Evolutionary conservation across 257 asterid genomes (phyloP).

Genomic region (Galeopsis tetrahit): DNA sequence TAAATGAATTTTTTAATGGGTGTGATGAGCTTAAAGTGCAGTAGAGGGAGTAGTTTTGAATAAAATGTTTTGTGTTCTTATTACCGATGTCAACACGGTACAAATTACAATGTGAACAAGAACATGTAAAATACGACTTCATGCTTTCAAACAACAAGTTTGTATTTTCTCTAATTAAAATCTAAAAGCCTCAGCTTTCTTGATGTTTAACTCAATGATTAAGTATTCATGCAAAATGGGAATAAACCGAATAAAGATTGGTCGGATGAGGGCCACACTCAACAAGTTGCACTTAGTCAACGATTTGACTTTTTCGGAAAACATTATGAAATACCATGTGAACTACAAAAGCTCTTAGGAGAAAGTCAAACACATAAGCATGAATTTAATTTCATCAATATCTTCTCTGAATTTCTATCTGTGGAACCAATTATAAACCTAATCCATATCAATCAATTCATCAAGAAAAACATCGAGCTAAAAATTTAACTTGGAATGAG

Average conservation of each 20-base stretch:
- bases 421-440: neutral
- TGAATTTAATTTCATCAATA: neutral
- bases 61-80: neutral
- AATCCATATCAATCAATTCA: neutral
- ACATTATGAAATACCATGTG: constrained; percentile 8
- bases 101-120: constrained; percentile 10
- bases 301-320: constrained; percentile 20
- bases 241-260: constrained; percentile 19
- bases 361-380: constrained; percentile 5
- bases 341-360: neutral
- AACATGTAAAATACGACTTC: constrained; percentile 31
- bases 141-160: constrained; percentile 2
- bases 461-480: neutral
- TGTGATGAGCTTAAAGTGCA: no score
- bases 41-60: neutral
- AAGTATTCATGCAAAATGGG: constrained; percentile 32
- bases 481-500: neutral
- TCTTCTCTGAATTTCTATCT: neutral
- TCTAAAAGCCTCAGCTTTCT: constrained; percentile 3
- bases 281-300: constrained; percentile 28
- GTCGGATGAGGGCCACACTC: constrained; percentile 31
- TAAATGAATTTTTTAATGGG: no score
- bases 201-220: constrained; percentile 34
- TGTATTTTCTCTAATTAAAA: neutral
- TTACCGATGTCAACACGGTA: neutral